phyloP scores from a whole-genome alignment of 345 rosid genomes.

The Arabidopsis thaliana region DNA sequence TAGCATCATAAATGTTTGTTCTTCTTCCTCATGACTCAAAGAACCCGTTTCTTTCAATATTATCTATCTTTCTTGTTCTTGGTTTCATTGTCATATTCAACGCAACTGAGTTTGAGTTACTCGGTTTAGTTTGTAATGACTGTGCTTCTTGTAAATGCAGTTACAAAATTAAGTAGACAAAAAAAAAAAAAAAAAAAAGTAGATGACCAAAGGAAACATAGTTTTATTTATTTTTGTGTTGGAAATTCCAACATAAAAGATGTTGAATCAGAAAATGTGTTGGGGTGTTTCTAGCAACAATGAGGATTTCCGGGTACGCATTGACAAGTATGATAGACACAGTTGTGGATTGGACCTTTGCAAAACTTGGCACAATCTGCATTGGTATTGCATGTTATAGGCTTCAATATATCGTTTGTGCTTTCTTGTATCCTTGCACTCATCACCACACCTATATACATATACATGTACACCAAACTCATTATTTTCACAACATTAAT shows the following conservation, averaged over 20 bases:
- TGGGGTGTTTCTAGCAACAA: constrained; percentile 30
- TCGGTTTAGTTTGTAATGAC: neutral
- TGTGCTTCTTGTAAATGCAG: neutral
- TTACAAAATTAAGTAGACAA: neutral
- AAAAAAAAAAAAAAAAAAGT: too few species aligned
- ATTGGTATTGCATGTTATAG: constrained; percentile 39
- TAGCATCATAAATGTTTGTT: constrained; percentile 20
- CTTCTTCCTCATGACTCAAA: constrained; percentile 16
- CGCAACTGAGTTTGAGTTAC: neutral
- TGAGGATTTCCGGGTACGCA: constrained; percentile 35
- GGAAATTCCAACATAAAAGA: neutral
- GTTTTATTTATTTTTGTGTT: neutral
- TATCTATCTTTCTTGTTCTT: neutral
- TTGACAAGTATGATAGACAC: constrained; percentile 10
- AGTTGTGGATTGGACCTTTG: constrained; percentile 35
- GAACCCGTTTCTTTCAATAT: constrained; percentile 20
- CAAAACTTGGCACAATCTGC: constrained; percentile 35
- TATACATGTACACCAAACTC: constrained; percentile 6
- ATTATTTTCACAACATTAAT: neutral
- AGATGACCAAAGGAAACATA: neutral
- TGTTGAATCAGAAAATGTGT: neutral
- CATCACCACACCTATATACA: constrained; percentile 31
- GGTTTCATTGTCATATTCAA: neutral
- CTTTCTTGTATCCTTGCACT: constrained; percentile 29
- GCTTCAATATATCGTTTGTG: constrained; percentile 5